phyloP scores from a whole-genome alignment of 208 protist species.

The Porcisia deanei region DNA sequence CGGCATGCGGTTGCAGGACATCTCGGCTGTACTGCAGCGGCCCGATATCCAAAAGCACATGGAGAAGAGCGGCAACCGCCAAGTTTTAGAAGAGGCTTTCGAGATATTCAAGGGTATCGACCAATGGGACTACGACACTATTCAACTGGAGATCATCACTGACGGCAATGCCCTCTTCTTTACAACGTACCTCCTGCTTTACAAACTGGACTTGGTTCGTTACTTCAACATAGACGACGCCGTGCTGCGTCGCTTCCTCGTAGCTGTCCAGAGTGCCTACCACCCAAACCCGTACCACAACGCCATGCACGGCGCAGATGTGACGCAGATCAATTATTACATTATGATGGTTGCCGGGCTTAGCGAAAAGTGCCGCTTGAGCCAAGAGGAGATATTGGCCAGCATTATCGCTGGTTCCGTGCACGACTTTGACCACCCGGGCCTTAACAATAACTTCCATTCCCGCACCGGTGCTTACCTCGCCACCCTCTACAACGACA shows the following conservation, averaged over 20 bases:
- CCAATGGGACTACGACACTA: conserved; percentile 88
- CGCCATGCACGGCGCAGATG: conserved; percentile 92
- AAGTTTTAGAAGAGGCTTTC: conserved; percentile 70
- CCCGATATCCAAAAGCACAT: conserved; percentile 61
- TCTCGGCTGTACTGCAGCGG: conserved; percentile 56
- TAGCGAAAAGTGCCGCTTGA: conserved; percentile 66
- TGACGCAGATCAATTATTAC: conserved; percentile 93
- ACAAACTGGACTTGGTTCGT: conserved; percentile 87
- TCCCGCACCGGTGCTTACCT: conserved; percentile 90
- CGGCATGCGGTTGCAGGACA: conserved; percentile 42
- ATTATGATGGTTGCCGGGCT: conserved; percentile 88
- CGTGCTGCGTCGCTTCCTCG: conserved; percentile 81
- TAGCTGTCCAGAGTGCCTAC: conserved; percentile 85
- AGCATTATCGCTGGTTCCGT: conserved; percentile 87
- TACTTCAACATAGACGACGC: conserved; percentile 86
- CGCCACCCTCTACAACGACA: conserved; percentile 94
- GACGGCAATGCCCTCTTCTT: conserved; percentile 90
- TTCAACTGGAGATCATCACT: conserved; percentile 87
- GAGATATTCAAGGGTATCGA: conserved; percentile 87
- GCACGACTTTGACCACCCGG: conserved; percentile 97
- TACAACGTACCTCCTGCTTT: conserved; percentile 81
- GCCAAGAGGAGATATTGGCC: conserved; percentile 91
- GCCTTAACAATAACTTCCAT: conserved; percentile 97
- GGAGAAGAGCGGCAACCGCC: conserved; percentile 42
- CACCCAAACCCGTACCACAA: conserved; percentile 94